Percentiles rank a stretch among this genome's conserved stretches.
Evolutionary conservation across 257 asterid species (phyloP).

Genomic region (Scutellaria barbata): DNA sequence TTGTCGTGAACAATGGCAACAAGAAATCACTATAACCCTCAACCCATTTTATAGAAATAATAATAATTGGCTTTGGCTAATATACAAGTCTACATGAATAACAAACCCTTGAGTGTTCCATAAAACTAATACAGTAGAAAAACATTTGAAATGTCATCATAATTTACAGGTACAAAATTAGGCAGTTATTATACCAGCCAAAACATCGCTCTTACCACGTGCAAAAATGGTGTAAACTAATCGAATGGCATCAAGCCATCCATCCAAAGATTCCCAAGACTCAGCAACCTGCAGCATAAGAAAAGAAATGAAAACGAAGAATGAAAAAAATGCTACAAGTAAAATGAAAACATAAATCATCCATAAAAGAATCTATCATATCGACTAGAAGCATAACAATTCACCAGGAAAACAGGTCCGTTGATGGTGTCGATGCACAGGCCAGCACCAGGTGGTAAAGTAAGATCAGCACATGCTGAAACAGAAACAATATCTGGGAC

Average conservation of each 20-base stretch:
- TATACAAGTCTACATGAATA: conserved; percentile 56
- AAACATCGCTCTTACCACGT: conserved; percentile 90
- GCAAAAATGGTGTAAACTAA: conserved; percentile 92
- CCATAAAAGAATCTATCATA: background rate
- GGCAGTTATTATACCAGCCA: conserved; percentile 89
- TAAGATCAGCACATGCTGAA: conserved; percentile 90
- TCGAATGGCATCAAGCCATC: conserved; percentile 98
- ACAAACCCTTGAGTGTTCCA: conserved; percentile 29
- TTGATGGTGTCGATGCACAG: conserved; percentile 74
- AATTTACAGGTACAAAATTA: conserved; percentile 49
- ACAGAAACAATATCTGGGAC: conserved; percentile 76
- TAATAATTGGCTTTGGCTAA: conserved; percentile 32
- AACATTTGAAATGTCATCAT: conserved; percentile 33
- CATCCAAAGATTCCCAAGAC: conserved; percentile 97
- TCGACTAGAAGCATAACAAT: conserved; percentile 15
- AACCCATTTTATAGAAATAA: conserved; percentile 40
- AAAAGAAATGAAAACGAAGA: background rate
- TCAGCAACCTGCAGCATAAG: conserved; percentile 74
- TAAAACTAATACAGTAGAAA: conserved; percentile 34
- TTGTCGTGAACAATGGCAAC: conserved; percentile 13
- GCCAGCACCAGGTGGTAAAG: conserved; percentile 97
- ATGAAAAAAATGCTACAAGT: background rate
- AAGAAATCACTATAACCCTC: conserved; percentile 37
- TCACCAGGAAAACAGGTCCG: conserved; percentile 90
- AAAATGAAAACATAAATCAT: background rate